These are phyloP conservation scores for Blepharisma undulans DNA, from an alignment of 169 alveolate species.

Conservation along the genomic window DNA sequence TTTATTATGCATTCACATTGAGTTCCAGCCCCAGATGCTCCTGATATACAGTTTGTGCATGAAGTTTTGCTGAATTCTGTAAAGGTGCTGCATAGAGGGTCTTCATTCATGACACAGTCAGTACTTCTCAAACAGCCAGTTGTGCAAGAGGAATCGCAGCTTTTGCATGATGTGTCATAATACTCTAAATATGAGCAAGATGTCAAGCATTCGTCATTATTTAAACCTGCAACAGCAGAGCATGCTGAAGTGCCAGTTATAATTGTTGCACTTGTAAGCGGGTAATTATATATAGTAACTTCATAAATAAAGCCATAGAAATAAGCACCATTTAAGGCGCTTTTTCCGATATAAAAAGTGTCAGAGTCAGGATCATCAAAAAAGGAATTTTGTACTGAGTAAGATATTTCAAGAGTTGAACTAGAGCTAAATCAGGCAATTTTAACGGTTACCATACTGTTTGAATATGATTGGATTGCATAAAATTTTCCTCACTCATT, in stretches of 20 bases:
- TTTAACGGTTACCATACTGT: too few species aligned
- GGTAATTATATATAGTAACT: not conserved
- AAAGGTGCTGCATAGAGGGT: not conserved
- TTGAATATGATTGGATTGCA: not conserved
- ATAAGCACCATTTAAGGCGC: not conserved
- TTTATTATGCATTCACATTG: not conserved
- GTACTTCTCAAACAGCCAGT: not conserved
- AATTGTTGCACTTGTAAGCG: not conserved
- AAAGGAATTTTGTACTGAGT: not conserved
- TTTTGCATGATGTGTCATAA: not conserved
- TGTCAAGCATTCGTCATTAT: not conserved
- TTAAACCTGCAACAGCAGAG: not conserved
- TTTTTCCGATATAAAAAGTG: not conserved
- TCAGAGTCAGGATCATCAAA: not conserved
- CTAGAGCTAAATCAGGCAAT: too few species aligned
- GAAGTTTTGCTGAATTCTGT: not conserved
- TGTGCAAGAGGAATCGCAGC: too few species aligned
- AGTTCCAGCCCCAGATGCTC: not conserved
- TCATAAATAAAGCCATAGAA: slow-evolving; percentile 9
- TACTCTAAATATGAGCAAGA: not conserved
- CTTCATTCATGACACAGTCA: not conserved
- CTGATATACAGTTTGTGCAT: not conserved
- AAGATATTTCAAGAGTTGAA: not conserved
- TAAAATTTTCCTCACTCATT: not conserved
- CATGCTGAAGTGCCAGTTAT: not conserved